Conservation (phyloP, 2,329 filamentous ascomycete species). For the Penicillium polonicum region DNA sequence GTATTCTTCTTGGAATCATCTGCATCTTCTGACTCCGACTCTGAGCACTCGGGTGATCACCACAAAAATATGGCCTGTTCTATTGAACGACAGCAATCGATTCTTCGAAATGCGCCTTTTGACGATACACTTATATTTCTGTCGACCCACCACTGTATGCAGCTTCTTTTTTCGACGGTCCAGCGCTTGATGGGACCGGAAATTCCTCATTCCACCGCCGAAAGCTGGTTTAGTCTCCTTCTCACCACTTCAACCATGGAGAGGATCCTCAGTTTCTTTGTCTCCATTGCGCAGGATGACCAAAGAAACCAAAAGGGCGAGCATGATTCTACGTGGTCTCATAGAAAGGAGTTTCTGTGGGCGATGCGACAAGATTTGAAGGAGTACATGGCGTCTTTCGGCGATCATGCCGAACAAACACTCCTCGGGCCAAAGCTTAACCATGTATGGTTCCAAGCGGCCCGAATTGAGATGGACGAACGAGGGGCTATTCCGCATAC, state of each 20-base stretch:
- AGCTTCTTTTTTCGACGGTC: slow-evolving; percentile 25
- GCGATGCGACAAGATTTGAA: slow-evolving; percentile 26
- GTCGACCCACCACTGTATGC: slow-evolving; percentile 28
- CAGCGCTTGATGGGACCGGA: slow-evolving; percentile 29
- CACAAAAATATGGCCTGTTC: slow-evolving; percentile 3
- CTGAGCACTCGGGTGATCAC: not conserved
- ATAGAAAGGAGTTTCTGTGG: slow-evolving; percentile 27
- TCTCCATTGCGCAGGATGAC: slow-evolving; percentile 21
- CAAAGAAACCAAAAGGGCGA: not conserved
- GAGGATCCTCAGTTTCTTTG: slow-evolving; percentile 25
- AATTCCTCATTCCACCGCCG: slow-evolving; percentile 22
- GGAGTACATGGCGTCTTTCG: slow-evolving; percentile 16
- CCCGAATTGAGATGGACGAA: slow-evolving; percentile 20
- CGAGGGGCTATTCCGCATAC: slow-evolving; percentile 25
- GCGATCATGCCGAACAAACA: not conserved
- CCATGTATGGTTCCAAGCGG: slow-evolving; percentile 28
- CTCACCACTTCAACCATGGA: slow-evolving; percentile 30
- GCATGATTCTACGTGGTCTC: slow-evolving; percentile 20
- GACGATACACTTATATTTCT: slow-evolving; percentile 23
- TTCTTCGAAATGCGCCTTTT: slow-evolving; percentile 27
- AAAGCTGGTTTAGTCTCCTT: slow-evolving; percentile 28
- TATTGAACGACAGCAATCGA: slow-evolving; percentile 19
- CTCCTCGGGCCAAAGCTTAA: slow-evolving; percentile 13
- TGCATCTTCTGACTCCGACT: slow-evolving; percentile 6
- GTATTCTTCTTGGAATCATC: slow-evolving; percentile 29